Conservation (phyloP, 2,329 filamentous ascomycete species). For the Pyricularia grisea region DNA sequence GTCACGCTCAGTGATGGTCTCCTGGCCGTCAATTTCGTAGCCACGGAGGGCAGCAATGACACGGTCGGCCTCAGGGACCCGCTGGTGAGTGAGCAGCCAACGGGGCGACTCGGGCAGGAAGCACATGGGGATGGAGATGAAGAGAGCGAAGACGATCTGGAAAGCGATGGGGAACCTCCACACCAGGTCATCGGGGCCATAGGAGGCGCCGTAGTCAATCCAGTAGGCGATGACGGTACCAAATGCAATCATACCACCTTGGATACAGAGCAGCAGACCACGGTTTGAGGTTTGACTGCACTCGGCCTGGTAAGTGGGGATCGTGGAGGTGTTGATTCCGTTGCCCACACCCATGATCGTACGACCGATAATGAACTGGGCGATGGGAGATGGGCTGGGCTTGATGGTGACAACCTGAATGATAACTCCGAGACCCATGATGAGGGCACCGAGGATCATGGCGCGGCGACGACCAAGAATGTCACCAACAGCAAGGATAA, state of each 20-base stretch:
- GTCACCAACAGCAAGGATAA: slow-evolving; percentile 44
- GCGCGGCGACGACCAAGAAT: slow-evolving; percentile 39
- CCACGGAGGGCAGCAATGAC: slow-evolving; percentile 20
- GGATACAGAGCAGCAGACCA: slow-evolving; percentile 32
- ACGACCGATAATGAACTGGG: slow-evolving; percentile 37
- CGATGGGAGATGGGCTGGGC: slow-evolving; percentile 17
- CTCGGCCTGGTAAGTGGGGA: slow-evolving; percentile 21
- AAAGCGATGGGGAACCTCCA: slow-evolving; percentile 9
- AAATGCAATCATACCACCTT: slow-evolving; percentile 36
- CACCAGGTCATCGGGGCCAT: not conserved
- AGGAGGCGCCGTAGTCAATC: slow-evolving; percentile 7
- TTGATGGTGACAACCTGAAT: slow-evolving; percentile 36
- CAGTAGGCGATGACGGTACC: slow-evolving; percentile 17
- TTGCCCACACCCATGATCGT: slow-evolving; percentile 44
- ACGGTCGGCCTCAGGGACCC: slow-evolving; percentile 17
- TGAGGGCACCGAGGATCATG: slow-evolving; percentile 43
- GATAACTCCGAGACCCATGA: slow-evolving; percentile 52
- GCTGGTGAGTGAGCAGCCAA: slow-evolving; percentile 20
- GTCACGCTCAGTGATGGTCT: slow-evolving; percentile 49
- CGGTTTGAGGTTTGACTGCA: slow-evolving; percentile 32
- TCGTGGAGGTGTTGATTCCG: slow-evolving; percentile 26
- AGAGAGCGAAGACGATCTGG: slow-evolving; percentile 12
- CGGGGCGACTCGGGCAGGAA: slow-evolving; percentile 23
- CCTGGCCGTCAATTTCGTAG: slow-evolving; percentile 28
- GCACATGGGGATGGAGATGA: slow-evolving; percentile 26